Evolutionary conservation across 495 filamentous ascomycete species (phyloP).

Genomic region (Aspergillus saccharolyticus): DNA sequence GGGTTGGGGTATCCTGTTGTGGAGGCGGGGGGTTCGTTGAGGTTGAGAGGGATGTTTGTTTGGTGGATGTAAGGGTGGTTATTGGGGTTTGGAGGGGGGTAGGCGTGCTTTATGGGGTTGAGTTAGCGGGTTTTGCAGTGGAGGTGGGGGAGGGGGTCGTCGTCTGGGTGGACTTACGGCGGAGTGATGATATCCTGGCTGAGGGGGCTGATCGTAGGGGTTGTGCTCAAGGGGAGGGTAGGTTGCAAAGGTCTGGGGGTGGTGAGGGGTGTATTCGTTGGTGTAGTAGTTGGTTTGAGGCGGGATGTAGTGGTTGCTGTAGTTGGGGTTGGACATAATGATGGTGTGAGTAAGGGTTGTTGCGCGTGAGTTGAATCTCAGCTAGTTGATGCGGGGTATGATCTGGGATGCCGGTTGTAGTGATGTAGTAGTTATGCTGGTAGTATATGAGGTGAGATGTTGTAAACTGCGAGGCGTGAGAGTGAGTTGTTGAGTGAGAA

Average conservation of each 20-base stretch:
- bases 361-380: too few species aligned
- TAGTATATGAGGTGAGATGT: too few species aligned
- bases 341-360: neutral
- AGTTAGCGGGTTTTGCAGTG: neutral
- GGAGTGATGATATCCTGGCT: slow-evolving; percentile 28
- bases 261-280: slow-evolving; percentile 12
- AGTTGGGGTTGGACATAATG: slow-evolving; percentile 19
- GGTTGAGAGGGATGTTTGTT: slow-evolving; percentile 17
- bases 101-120: neutral
- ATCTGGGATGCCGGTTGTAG: too few species aligned
- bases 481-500: too few species aligned
- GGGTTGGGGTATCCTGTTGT: slow-evolving; percentile 20
- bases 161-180: slow-evolving; percentile 22
- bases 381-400: neutral
- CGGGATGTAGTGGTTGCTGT: slow-evolving; percentile 14
- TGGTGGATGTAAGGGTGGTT: slow-evolving; percentile 18
- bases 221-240: slow-evolving; percentile 21
- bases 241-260: slow-evolving; percentile 17
- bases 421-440: too few species aligned
- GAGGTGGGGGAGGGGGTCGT: too few species aligned
- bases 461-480: too few species aligned
- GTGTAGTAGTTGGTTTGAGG: slow-evolving; percentile 6
- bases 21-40: slow-evolving; percentile 14
- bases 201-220: slow-evolving; percentile 22
- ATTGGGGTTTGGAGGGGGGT: slow-evolving; percentile 10